Percentiles rank a stretch among this genome's conserved stretches.
phyloP scores from a whole-genome alignment of 1,284 basidiomycete genomes.

The Boletus calvinii region DNA sequence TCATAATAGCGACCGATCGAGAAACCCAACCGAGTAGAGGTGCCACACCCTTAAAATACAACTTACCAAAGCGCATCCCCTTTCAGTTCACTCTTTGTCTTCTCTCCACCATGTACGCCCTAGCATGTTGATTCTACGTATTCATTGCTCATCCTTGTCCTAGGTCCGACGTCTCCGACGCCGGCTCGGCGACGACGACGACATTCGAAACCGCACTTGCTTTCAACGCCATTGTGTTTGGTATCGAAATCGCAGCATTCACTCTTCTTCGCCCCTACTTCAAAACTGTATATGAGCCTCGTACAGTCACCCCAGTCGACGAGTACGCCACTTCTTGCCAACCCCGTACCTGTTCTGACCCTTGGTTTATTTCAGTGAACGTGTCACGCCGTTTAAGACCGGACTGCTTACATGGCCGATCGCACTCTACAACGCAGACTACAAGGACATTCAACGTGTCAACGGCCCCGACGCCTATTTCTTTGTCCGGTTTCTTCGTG shows the following conservation, averaged over 20 bases:
- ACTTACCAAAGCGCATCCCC: neutral
- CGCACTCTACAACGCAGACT: slow-evolving; percentile 56
- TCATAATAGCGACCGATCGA: slow-evolving; percentile 12
- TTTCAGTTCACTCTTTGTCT: slow-evolving; percentile 16
- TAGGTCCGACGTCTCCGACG: slow-evolving; percentile 26
- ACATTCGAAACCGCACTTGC: slow-evolving; percentile 79
- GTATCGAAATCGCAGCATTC: slow-evolving; percentile 65
- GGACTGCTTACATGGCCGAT: slow-evolving; percentile 59
- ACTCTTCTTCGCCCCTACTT: slow-evolving; percentile 70
- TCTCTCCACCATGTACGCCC: slow-evolving; percentile 23
- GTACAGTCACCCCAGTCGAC: slow-evolving; percentile 58
- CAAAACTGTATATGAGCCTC: slow-evolving; percentile 78
- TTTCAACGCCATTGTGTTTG: slow-evolving; percentile 70
- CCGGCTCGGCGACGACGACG: slow-evolving; percentile 49
- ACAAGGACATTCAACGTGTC: slow-evolving; percentile 57
- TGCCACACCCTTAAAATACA: too few relatives aligned
- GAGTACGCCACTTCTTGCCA: slow-evolving; percentile 38
- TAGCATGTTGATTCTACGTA: neutral
- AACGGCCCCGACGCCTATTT: slow-evolving; percentile 96
- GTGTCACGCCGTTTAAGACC: slow-evolving; percentile 45
- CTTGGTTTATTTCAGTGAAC: slow-evolving; percentile 45
- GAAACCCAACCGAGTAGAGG: slow-evolving; percentile 9
- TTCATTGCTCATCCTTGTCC: slow-evolving; percentile 7
- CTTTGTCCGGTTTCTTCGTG: slow-evolving; percentile 85
- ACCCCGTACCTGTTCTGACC: slow-evolving; percentile 4